Percentiles rank a stretch among this genome's conserved stretches.
phyloP scores from a whole-genome alignment of 1,284 basidiomycete genomes.

The Megacollybia platyphylla region DNA sequence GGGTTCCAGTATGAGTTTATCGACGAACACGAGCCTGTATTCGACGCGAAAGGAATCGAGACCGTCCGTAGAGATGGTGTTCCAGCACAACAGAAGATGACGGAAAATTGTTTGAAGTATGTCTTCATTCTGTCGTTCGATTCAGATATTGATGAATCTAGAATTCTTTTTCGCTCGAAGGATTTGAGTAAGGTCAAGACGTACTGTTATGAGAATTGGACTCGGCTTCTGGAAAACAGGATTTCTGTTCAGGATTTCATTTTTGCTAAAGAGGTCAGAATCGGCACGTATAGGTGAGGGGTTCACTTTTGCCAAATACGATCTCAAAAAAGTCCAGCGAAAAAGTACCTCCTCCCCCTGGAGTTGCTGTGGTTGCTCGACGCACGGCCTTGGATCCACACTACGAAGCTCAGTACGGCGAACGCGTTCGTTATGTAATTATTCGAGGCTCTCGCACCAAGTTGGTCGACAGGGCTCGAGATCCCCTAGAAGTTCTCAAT shows the following conservation, averaged over 20 bases:
- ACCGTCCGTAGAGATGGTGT: conserved; percentile 89
- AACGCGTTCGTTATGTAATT: conserved; percentile 89
- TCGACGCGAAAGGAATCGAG: conserved; percentile 98
- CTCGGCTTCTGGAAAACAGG: conserved; percentile 70
- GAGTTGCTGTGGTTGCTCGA: conserved; percentile 77
- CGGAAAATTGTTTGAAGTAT: conserved; percentile 79
- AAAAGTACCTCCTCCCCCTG: conserved; percentile 79
- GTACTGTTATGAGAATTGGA: conserved; percentile 82
- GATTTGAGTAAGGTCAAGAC: conserved; percentile 85
- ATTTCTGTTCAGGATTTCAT: conserved; percentile 86
- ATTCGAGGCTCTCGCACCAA: conserved; percentile 53
- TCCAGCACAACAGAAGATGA: conserved; percentile 81
- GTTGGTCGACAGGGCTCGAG: conserved; percentile 74
- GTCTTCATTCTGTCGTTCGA: conserved; percentile 8
- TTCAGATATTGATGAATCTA: conserved; percentile 15
- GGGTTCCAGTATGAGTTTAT: conserved; percentile 89
- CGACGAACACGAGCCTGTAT: conserved; percentile 68
- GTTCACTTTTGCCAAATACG: conserved; percentile 7
- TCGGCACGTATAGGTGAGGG: conserved; percentile 79
- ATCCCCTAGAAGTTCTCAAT: conserved; percentile 68
- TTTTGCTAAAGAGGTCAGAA: conserved; percentile 86
- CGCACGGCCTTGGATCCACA: conserved; percentile 67
- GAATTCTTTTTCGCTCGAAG: conserved; percentile 80
- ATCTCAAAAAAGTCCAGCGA: conserved; percentile 32
- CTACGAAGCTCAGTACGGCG: conserved; percentile 84